These are phyloP conservation scores for Diplodia mutila DNA, from an alignment of 2,329 filamentous ascomycete species.

Conservation along the genomic window DNA sequence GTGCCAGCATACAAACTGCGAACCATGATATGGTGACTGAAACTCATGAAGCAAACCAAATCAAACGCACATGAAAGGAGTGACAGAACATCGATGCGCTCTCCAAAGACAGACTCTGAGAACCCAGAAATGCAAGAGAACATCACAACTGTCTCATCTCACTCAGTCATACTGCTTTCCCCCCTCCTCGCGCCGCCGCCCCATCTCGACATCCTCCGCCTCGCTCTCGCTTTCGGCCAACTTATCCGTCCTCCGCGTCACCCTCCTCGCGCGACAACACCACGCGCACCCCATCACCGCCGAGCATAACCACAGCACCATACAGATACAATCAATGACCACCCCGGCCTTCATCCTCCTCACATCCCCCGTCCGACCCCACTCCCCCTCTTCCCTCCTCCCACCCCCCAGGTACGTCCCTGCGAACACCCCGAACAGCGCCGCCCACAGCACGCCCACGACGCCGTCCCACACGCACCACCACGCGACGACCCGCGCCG, in stretches of 20 bases:
- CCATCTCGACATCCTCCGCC: not conserved
- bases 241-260: constrained; percentile 1
- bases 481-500: not conserved
- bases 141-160: no score
- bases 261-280: constrained; percentile 13
- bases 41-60: no score
- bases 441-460: constrained; percentile 11
- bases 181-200: not conserved
- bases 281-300: not conserved
- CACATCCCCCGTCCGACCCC: not conserved
- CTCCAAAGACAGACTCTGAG: no score
- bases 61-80: no score
- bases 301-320: constrained; percentile 4
- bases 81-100: no score
- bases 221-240: not conserved
- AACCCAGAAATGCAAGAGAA: no score
- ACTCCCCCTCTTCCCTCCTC: not conserved
- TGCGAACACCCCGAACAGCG: not conserved
- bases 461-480: constrained; percentile 12
- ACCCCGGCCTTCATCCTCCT: not conserved
- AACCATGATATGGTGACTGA: no score
- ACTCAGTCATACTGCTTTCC: no score
- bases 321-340: not conserved
- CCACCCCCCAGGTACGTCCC: not conserved
- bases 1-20: no score